phyloP scores from a whole-genome alignment of 2,329 filamentous ascomycete species.

The Podosphaera leucotricha region DNA sequence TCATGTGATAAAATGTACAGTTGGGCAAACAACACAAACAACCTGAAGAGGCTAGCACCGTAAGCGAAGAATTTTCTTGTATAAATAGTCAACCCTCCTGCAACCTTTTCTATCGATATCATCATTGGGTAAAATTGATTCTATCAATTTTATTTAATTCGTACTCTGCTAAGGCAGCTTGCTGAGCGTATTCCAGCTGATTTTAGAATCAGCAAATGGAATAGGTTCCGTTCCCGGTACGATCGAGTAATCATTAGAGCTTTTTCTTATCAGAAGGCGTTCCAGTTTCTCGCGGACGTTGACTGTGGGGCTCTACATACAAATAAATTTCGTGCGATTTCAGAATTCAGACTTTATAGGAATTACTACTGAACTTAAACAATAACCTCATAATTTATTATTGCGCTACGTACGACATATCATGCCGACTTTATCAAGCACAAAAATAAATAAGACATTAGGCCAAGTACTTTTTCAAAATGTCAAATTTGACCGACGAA shows the following conservation, averaged over 20 bases:
- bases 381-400: too few relatives aligned
- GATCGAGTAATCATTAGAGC: constrained; percentile 18
- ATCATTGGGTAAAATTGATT: constrained; percentile 17
- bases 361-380: too few relatives aligned
- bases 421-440: too few relatives aligned
- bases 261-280: constrained; percentile 21
- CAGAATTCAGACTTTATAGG: too few relatives aligned
- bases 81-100: not conserved
- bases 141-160: constrained; percentile 17
- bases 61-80: not conserved
- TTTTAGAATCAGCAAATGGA: constrained; percentile 10
- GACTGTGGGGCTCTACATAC: constrained; percentile 21
- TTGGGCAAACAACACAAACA: not conserved
- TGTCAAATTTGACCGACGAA: too few relatives aligned
- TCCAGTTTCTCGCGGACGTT: constrained; percentile 17
- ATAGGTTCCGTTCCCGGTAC: constrained; percentile 21
- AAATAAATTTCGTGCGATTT: constrained; percentile 1
- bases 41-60: not conserved
- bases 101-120: constrained; percentile 10
- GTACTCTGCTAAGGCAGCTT: constrained; percentile 19
- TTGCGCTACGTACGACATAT: too few relatives aligned
- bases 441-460: too few relatives aligned
- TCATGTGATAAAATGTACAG: too few relatives aligned
- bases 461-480: too few relatives aligned
- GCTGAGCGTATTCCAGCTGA: constrained; percentile 18